Percentiles rank a stretch among this genome's conserved stretches.
These are phyloP conservation scores for Peniophora sp. DNA, from an alignment of 1,284 basidiomycete species.

Conservation along the genomic window DNA sequence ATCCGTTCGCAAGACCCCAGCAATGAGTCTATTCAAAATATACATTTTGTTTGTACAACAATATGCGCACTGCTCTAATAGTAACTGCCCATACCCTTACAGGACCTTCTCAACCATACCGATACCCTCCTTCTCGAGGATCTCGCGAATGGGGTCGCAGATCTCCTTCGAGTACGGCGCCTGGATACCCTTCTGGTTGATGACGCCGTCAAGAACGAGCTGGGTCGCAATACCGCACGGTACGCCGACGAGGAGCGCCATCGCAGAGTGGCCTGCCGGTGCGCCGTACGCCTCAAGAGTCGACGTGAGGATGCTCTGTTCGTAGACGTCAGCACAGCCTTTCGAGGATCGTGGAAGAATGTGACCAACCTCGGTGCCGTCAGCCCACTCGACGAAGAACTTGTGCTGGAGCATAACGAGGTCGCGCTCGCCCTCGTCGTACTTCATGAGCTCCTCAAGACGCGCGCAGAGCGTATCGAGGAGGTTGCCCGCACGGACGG, in stretches of 20 bases:
- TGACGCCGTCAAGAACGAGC: slow-evolving; percentile 71
- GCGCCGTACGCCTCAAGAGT: slow-evolving; percentile 91
- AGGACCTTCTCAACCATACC: slow-evolving; percentile 70
- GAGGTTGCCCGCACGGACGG: slow-evolving; percentile 68
- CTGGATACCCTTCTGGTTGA: slow-evolving; percentile 77
- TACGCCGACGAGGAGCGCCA: slow-evolving; percentile 88
- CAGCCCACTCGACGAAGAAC: slow-evolving; percentile 82
- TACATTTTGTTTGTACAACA: too few relatives aligned
- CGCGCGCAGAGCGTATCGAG: slow-evolving; percentile 92
- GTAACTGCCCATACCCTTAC: background rate
- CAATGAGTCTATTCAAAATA: too few relatives aligned
- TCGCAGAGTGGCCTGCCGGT: slow-evolving; percentile 82
- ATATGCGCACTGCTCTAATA: background rate
- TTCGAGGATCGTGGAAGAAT: slow-evolving; percentile 1
- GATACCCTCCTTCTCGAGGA: slow-evolving; percentile 79
- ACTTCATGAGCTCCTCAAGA: slow-evolving; percentile 89
- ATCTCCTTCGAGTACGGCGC: slow-evolving; percentile 87
- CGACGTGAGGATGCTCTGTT: slow-evolving; percentile 80
- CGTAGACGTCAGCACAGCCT: background rate
- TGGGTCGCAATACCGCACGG: slow-evolving; percentile 93
- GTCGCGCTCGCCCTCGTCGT: slow-evolving; percentile 87
- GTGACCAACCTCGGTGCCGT: slow-evolving; percentile 63
- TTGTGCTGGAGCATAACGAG: slow-evolving; percentile 98
- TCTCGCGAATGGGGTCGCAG: slow-evolving; percentile 73
- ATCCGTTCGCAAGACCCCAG: too few relatives aligned